A percentile compares a stretch with the other conserved stretches of the same genome.
phyloP scores from a whole-genome alignment of 192 early-diverging fungal genomes.

The Linnemannia zychae region DNA sequence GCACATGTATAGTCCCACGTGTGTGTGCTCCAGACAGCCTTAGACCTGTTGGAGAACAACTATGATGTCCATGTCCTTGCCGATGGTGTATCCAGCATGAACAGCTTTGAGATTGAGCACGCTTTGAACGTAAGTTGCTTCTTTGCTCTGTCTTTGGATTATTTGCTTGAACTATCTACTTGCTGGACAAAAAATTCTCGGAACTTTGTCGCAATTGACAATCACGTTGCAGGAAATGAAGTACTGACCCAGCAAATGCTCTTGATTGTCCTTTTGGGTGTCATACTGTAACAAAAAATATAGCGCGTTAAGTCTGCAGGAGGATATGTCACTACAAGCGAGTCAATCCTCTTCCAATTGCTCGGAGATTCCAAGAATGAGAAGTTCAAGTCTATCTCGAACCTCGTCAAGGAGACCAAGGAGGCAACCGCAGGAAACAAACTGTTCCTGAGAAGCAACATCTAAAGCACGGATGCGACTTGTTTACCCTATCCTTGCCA shows the following conservation, averaged over 20 bases:
- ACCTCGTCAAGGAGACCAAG: conserved; percentile 89
- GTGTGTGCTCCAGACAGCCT: conserved; percentile 93
- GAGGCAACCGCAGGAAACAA: conserved; percentile 74
- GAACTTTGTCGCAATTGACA: neutral
- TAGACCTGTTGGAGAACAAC: conserved; percentile 85
- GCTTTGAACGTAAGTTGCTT: conserved; percentile 76
- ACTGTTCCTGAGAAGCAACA: conserved; percentile 61
- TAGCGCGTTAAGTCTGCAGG: conserved; percentile 75
- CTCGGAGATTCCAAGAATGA: conserved; percentile 70
- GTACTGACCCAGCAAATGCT: conserved; percentile 17
- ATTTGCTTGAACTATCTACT: neutral
- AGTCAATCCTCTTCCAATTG: conserved; percentile 83
- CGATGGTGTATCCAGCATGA: conserved; percentile 93
- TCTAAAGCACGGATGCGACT: conserved; percentile 19
- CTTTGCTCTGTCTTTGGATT: neutral
- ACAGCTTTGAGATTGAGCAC: conserved; percentile 85
- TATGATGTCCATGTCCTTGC: conserved; percentile 91
- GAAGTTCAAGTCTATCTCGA: conserved; percentile 84
- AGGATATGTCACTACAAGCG: conserved; percentile 82
- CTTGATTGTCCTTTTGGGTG: conserved; percentile 61
- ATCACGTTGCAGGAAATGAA: neutral
- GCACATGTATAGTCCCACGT: conserved; percentile 80
- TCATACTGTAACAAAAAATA: conserved; percentile 20
- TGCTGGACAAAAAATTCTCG: neutral
- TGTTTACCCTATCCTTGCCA: neutral